Evolutionary conservation across 305 asterid species (phyloP), one percentile per base, ranked within the genome.

Genomic region (Rubia tinctorum): DNA sequence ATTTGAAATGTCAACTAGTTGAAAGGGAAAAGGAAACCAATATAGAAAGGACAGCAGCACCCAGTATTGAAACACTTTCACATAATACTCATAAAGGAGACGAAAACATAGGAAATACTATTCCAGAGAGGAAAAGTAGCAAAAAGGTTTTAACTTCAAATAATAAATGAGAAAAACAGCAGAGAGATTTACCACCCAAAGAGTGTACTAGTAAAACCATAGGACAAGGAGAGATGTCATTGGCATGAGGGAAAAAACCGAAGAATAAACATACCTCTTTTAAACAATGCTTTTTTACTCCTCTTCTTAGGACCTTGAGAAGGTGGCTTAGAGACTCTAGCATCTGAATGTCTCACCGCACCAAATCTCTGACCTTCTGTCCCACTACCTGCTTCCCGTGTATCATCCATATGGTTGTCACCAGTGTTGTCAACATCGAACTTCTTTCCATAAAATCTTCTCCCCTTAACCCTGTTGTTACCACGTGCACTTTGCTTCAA

Each of bases 311-410:
- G 79, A 65, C 82, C 86, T 72, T 79, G 91, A 22, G 74, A 44
- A 34, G 89, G 73, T 55, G 88, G 72, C 77, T 83, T 84, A 42
- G 79, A 80, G 73, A 80, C 74, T 76, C 82, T 88, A 75, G 70
- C 76, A 18, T 83, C 82, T 15, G 77, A 49, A 71, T 84, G 83
- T 73, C 88, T 82, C 20, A 49, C 73, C 74, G 76, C 84, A 76
- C 87, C 86, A 61, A 84, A 79, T 78, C 81, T 79, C 76, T 86
- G 88, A 43, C 86, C 91, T 84, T 89, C 98, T 69, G 98, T 92
- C 79, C 89, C 96, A 81, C 96, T 87, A 74, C 92, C 89, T 77
- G 92, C 96, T 89, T 90, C 97, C 84, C 86, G 87, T 81, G 79
- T 79, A 78, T 89, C 96, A 80, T 90, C 88, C 79, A 85, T 82